Conservation (phyloP, 2,329 filamentous ascomycete genomes). For the Trichocomaceae sp. region DNA sequence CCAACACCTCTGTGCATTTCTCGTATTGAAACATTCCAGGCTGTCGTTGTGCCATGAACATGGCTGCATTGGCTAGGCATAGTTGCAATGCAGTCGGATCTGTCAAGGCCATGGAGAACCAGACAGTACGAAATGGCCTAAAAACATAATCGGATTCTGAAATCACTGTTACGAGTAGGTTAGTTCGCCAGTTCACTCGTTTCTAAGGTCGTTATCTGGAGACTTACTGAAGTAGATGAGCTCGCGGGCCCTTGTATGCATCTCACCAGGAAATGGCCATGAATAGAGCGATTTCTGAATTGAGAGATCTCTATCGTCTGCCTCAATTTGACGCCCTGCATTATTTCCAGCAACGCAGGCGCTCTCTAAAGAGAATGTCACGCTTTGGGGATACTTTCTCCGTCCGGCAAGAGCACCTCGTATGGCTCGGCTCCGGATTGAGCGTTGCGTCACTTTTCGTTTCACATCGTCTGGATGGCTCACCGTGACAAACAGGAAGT, state of each 20-base stretch:
- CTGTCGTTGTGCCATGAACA: slow-evolving; percentile 20
- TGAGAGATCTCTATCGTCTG: not conserved
- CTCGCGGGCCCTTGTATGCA: slow-evolving; percentile 11
- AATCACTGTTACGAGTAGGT: slow-evolving; percentile 1
- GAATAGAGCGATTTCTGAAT: slow-evolving; percentile 3
- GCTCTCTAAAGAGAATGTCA: slow-evolving; percentile 12
- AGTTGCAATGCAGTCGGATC: slow-evolving; percentile 21
- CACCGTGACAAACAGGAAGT: slow-evolving; percentile 11
- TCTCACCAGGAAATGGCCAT: slow-evolving; percentile 12
- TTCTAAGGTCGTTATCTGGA: not conserved
- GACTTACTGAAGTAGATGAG: slow-evolving; percentile 15
- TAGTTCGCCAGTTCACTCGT: not conserved
- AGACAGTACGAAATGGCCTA: slow-evolving; percentile 22
- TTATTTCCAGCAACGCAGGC: not conserved
- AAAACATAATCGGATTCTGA: slow-evolving; percentile 18
- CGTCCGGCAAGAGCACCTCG: slow-evolving; percentile 12
- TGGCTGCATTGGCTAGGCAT: slow-evolving; percentile 21
- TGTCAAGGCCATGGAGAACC: slow-evolving; percentile 21
- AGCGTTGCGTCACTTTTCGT: slow-evolving; percentile 10
- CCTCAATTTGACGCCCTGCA: not conserved
- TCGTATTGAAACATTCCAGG: slow-evolving; percentile 17
- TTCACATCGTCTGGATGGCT: slow-evolving; percentile 12
- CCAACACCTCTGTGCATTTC: slow-evolving; percentile 17
- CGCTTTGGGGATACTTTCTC: not conserved
- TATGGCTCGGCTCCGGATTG: slow-evolving; percentile 15